Base-by-base conservation (phyloP, 768 basidiomycete genomes). In the Boletus reticulatus region DNA sequence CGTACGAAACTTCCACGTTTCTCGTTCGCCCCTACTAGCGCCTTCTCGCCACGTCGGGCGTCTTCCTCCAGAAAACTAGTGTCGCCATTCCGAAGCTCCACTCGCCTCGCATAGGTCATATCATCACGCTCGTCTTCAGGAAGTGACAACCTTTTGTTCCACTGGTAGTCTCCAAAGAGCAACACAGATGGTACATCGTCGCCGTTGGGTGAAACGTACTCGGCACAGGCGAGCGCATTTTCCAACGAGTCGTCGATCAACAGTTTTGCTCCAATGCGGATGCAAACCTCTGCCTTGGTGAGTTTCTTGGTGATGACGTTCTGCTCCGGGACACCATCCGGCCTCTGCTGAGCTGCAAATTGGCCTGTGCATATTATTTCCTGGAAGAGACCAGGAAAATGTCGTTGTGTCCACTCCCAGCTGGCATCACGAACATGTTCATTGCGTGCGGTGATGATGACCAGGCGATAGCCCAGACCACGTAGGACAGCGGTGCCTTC, bases 241-340 rank as follows among this genome's bases (percentile, higher is more conserved):
- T 92, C 90, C 41, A 85, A 64, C 7, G 89, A 90, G 72, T 93
- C 91, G 69, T 93, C 91, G 55, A 93, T 84, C 50, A 93, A 73
- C 38, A 91, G 66, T 39, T 78, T 76, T 12, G 89, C 87, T 16
- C 78, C 78, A 17, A 92, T 72, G 55, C 81, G 76, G 34, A 80
- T 72, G 65, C 89, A 88, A 44, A 90, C 82, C 63, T 87, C 83
- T n/a, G 86, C 83, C 67, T 92, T 92, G 56, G 78, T 82, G 45
- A 89, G 70, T 63, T 82, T 85, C 24, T 83, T 47, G 79, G 72
- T 27, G 82, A 69, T 57, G 16, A 34, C 36, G 76, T 78, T 20
- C 68, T 75, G 39, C 36, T 50, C 42, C 24, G 41, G 45, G 22
- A 32, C 44, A 31, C 55, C 59, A 27, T 65, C 61, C 22, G 51